Evolutionary conservation across 495 filamentous ascomycete genomes (phyloP), one percentile per base, ranked within the genome.

Genomic region (Podospora pseudocomata): DNA sequence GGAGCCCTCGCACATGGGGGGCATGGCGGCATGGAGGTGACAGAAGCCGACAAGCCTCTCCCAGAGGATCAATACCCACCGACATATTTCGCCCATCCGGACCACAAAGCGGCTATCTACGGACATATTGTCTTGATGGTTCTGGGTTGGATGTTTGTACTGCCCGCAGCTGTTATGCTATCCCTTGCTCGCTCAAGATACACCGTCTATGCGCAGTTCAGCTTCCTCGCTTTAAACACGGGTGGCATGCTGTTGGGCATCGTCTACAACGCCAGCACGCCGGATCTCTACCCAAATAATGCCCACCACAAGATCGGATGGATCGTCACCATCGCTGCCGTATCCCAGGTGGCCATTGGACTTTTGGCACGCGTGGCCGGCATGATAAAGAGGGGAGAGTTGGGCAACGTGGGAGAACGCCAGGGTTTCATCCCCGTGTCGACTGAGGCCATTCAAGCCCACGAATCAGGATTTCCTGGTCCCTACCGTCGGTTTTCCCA

Each of bases 301-400:
- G 86, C 90, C 5, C 96, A 98, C 75, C 89, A 92, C 79, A 93
- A 90, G 78, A 84, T 95, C 61, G 95, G 95, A 39, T 98, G 95
- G 95, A 81, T 91, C 54, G 83, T 90, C 34, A 94, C 91, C 13
- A 91, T 86, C 82, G 82, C 93, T 16, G 81, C 91, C 13, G 79
- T 82, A 55, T 86, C 82, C 30, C 94, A 97, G 80, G 85, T 88
- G 13, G 66, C 89, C 15, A 80, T 96, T 73, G 85, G 88, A 20
- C 75, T 96, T 62, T 77, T 94, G 61, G 86, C 86, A 55, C 73
- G 74, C 20, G 74, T 84, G 61, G 81, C 78, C 18, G 82, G 78
- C n/a, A 73, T 75, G 16, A 65, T 81, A 59, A 76, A 68, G 63
- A 56, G 65, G 27, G 30, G 57, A 23, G 54, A 34, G 39, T 34